Conservation (phyloP, 768 basidiomycete species). For the Nevesoporus exiguus region DNA sequence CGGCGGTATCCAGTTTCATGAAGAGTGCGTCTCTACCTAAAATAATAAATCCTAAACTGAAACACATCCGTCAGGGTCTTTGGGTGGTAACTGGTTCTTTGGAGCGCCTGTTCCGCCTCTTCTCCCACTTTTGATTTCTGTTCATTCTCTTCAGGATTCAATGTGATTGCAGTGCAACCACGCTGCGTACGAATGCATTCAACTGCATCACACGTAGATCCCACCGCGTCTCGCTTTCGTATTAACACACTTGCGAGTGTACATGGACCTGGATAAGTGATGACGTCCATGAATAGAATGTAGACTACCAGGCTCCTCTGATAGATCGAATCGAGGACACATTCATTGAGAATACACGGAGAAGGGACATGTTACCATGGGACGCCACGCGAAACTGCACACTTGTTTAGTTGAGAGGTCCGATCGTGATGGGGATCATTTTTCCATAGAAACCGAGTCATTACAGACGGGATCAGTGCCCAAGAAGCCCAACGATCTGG, state of each 20-base stretch:
- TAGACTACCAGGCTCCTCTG: not conserved
- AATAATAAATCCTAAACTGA: too few species aligned
- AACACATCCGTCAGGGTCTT: not conserved
- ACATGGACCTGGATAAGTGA: too few species aligned
- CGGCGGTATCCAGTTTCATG: constrained; percentile 38
- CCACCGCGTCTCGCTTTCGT: not conserved
- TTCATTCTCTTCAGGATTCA: not conserved
- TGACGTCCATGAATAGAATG: not conserved
- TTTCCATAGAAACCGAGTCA: too few species aligned
- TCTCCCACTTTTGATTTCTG: not conserved
- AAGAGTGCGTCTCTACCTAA: constrained; percentile 34
- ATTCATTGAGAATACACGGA: too few species aligned
- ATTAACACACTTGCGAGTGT: not conserved
- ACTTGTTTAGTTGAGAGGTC: too few species aligned
- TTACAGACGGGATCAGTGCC: too few species aligned
- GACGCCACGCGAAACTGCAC: too few species aligned
- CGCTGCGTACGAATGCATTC: not conserved
- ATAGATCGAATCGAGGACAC: too few species aligned
- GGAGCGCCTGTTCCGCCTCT: not conserved
- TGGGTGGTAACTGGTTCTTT: not conserved
- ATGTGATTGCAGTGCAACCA: too few species aligned
- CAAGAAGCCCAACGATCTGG: too few species aligned
- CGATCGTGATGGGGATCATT: too few species aligned
- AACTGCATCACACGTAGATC: not conserved
- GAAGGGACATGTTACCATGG: too few species aligned